Evolutionary conservation across 371 early-diverging fungal species (phyloP).

Genomic region (Smittium culicis): DNA sequence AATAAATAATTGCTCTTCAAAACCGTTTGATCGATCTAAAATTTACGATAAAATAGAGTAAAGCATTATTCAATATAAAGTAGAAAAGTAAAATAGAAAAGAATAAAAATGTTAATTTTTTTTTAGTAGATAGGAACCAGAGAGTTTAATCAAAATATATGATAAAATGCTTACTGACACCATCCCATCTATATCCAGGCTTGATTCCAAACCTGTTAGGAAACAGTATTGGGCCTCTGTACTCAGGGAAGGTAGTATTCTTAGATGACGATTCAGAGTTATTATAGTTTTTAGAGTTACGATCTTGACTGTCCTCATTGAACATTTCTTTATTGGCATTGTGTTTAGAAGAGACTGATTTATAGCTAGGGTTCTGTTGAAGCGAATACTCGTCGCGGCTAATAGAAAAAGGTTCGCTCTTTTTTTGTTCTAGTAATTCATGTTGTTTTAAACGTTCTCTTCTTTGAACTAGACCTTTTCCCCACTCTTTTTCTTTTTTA

Average conservation of each 20-base stretch:
- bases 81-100: not conserved
- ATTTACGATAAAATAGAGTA: not conserved
- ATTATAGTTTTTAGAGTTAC: not conserved
- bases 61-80: not conserved
- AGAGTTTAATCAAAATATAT: not conserved
- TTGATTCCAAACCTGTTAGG: slow-evolving; percentile 29
- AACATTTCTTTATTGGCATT: no score
- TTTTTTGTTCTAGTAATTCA: slow-evolving; percentile 12
- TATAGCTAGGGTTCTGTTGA: slow-evolving; percentile 15
- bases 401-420: not conserved
- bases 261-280: not conserved
- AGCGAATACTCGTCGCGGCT: not conserved
- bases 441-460: slow-evolving; percentile 12
- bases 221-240: slow-evolving; percentile 22
- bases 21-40: slow-evolving; percentile 27
- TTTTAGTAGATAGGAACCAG: not conserved
- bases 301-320: not conserved
- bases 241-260: slow-evolving; percentile 17
- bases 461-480: slow-evolving; percentile 28
- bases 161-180: slow-evolving; percentile 17
- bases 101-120: not conserved
- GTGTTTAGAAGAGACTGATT: no score
- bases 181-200: slow-evolving; percentile 33
- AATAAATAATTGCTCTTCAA: slow-evolving; percentile 19
- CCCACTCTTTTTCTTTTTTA: slow-evolving; percentile 23